These are phyloP conservation scores for Lactarius tabidus DNA, from an alignment of 768 basidiomycete genomes.

Conservation along the genomic window DNA sequence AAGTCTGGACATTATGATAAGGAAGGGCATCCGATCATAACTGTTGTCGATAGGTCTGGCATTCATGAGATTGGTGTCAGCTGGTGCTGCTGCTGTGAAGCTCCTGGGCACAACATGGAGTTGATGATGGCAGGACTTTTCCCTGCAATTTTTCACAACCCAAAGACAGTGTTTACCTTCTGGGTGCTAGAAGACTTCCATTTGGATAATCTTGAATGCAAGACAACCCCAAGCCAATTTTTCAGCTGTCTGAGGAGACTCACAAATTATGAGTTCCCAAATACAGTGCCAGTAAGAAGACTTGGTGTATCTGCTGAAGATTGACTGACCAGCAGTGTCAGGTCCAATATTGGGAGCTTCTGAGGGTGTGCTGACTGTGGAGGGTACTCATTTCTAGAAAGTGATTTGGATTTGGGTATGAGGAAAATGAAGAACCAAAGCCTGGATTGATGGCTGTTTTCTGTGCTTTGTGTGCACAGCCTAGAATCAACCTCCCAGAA, in stretches of 20 bases:
- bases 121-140: too few relatives aligned
- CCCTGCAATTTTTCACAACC: too few relatives aligned
- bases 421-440: background rate
- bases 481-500: too few relatives aligned
- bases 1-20: background rate
- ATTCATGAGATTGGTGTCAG: too few relatives aligned
- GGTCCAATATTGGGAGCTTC: too few relatives aligned
- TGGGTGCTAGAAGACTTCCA: background rate
- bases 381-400: background rate
- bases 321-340: background rate
- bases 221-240: too few relatives aligned
- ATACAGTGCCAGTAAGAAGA: background rate
- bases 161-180: background rate
- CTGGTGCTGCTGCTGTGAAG: too few relatives aligned
- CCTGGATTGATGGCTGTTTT: too few relatives aligned
- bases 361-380: too few relatives aligned
- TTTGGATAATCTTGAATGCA: too few relatives aligned
- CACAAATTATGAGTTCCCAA: background rate
- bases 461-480: too few relatives aligned
- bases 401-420: background rate
- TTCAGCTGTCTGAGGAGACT: conserved; percentile 1
- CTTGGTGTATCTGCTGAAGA: background rate
- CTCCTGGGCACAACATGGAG: too few relatives aligned
- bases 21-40: background rate
- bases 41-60: background rate